Conservation (phyloP, 768 basidiomycete genomes). For the Suillus paluster region DNA sequence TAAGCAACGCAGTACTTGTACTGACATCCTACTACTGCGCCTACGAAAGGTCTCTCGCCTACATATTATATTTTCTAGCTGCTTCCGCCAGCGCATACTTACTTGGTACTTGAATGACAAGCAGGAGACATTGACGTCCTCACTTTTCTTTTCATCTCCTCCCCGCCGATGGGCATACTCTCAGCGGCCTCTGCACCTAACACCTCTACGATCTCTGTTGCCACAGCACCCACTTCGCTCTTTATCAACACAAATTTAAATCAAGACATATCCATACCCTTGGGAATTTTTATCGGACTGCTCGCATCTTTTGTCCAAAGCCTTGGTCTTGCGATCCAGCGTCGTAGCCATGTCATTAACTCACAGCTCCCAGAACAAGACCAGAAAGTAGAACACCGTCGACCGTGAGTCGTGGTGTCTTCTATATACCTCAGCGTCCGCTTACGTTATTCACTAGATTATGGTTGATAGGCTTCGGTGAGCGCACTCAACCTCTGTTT, state of each 20-base stretch:
- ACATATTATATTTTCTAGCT: constrained; percentile 1
- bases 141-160: not conserved
- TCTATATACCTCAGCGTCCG: not conserved
- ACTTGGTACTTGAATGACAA: constrained; percentile 11
- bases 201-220: constrained; percentile 3
- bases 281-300: constrained; percentile 63
- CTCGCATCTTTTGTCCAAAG: constrained; percentile 89
- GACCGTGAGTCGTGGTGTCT: constrained; percentile 63
- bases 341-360: constrained; percentile 90
- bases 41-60: not conserved
- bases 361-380: constrained; percentile 67
- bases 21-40: not conserved
- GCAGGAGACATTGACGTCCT: constrained; percentile 1
- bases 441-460: constrained; percentile 53
- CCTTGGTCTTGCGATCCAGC: constrained; percentile 88
- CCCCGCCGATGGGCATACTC: constrained; percentile 4
- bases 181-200: not conserved
- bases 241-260: constrained; percentile 12
- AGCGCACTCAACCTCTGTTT: constrained; percentile 19
- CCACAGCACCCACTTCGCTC: not conserved
- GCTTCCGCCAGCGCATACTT: not conserved
- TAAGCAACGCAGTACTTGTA: not conserved
- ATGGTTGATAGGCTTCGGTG: constrained; percentile 85
- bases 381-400: constrained; percentile 71
- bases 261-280: constrained; percentile 42